Evolutionary conservation across 169 alveolate species (phyloP).

Genomic region (Ichthyophthirius multifiliis): DNA sequence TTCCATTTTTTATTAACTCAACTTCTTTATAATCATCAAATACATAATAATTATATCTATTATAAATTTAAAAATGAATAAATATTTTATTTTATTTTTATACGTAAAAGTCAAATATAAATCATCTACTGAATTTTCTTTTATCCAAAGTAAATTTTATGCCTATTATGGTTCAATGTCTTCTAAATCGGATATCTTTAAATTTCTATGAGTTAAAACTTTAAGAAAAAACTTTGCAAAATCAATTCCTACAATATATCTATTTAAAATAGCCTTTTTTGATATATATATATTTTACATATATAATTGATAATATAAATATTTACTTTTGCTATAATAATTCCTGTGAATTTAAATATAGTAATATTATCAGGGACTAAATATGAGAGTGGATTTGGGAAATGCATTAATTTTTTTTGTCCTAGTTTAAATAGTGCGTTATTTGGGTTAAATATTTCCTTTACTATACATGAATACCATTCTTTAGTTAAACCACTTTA

Average conservation of each 20-base stretch:
- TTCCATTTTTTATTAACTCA: neutral
- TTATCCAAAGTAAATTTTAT: neutral
- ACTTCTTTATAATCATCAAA: neutral
- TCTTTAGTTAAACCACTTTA: constrained; percentile 1
- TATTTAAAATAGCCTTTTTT: neutral
- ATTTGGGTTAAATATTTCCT: neutral
- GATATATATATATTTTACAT: neutral
- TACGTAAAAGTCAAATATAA: neutral
- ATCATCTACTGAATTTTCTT: neutral
- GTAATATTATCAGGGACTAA: neutral
- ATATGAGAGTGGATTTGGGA: neutral
- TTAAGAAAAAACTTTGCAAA: neutral
- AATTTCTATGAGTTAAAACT: neutral
- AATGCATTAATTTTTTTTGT: neutral
- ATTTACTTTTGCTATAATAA: neutral
- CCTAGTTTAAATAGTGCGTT: neutral
- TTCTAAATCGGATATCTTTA: neutral
- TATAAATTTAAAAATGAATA: no score
- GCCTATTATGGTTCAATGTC: neutral
- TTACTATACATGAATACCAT: neutral
- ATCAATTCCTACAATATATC: neutral
- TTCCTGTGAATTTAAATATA: neutral
- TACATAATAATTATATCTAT: neutral
- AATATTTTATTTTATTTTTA: no score
- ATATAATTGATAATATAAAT: neutral